A percentile compares a stretch with the other conserved stretches of the same genome.
Conservation (phyloP, 1,284 basidiomycete species). For the Takashimella koratensis region DNA sequence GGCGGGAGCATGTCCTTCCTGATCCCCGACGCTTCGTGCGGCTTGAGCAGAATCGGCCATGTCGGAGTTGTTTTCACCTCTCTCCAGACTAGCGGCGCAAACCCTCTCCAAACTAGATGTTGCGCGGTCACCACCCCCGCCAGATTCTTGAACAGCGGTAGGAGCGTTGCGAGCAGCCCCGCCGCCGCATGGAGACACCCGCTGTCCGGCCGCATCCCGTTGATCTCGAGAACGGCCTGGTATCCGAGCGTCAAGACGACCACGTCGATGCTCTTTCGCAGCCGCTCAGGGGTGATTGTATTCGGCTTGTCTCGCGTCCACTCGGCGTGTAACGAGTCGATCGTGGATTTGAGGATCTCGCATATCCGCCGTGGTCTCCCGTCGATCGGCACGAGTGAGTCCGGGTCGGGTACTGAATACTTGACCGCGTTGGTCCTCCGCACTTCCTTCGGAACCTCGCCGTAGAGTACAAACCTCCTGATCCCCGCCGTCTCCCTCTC, state of each 20-base stretch:
- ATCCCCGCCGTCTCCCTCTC: conserved; percentile 60
- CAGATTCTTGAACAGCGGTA: conserved; percentile 11
- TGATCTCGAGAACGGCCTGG: conserved; percentile 62
- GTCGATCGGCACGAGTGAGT: conserved; percentile 18
- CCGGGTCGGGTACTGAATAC: conserved; percentile 37
- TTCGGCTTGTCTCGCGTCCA: conserved; percentile 46
- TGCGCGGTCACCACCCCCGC: conserved; percentile 19
- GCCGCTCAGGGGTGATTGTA: conserved; percentile 57
- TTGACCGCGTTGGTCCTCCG: not conserved
- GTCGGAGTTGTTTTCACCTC: conserved; percentile 34
- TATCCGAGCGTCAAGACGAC: conserved; percentile 63
- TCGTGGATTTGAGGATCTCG: conserved; percentile 58
- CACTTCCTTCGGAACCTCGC: conserved; percentile 56
- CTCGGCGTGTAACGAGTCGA: conserved; percentile 56
- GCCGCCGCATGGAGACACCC: conserved; percentile 15
- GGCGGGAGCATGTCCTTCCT: conserved; percentile 54
- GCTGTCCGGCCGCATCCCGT: conserved; percentile 54
- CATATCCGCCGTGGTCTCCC: conserved; percentile 64
- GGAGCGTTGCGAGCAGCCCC: conserved; percentile 14
- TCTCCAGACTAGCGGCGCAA: conserved; percentile 59
- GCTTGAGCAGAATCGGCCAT: conserved; percentile 60
- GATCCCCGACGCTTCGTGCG: conserved; percentile 66
- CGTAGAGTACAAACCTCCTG: conserved; percentile 65
- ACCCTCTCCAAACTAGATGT: conserved; percentile 57
- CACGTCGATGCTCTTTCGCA: conserved; percentile 65